Percentiles rank a stretch among this genome's conserved stretches.
Conservation (phyloP, 1,139 yeast genomes). For the Saccharomycopsis crataegensis region DNA sequence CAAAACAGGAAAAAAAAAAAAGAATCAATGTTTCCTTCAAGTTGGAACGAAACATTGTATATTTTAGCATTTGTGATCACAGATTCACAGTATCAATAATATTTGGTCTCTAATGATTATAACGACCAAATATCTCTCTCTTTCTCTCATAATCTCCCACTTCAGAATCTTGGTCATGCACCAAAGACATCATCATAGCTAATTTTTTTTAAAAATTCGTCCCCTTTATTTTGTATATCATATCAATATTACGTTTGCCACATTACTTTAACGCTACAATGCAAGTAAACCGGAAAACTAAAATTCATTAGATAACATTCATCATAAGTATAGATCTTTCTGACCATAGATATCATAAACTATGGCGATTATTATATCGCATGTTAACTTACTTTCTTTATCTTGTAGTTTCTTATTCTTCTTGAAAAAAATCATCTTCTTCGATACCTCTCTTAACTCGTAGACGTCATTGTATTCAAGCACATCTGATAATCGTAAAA, state of each 20-base stretch:
- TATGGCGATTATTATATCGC: constrained; percentile 13
- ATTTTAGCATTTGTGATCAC: neutral
- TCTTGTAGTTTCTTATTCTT: neutral
- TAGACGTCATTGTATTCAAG: constrained; percentile 12
- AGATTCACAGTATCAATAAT: neutral
- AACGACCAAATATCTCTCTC: too few species aligned
- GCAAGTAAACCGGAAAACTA: too few species aligned
- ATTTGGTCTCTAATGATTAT: too few species aligned
- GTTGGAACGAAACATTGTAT: neutral
- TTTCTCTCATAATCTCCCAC: too few species aligned
- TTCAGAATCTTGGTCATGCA: too few species aligned
- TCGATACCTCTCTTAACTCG: constrained; percentile 15
- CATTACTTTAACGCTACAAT: too few species aligned
- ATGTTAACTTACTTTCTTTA: constrained; percentile 6
- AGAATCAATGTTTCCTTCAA: neutral
- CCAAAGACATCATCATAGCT: too few species aligned
- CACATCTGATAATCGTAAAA: constrained; percentile 14
- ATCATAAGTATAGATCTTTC: constrained; percentile 6
- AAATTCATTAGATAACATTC: neutral
- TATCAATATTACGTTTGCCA: too few species aligned
- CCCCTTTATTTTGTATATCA: too few species aligned
- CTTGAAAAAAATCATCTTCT: constrained; percentile 1
- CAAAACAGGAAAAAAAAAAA: neutral
- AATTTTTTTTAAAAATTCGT: too few species aligned
- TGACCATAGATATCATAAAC: constrained; percentile 14